Conservation (phyloP, 192 early-diverging fungal species). For the Lobosporangium transversale region DNA sequence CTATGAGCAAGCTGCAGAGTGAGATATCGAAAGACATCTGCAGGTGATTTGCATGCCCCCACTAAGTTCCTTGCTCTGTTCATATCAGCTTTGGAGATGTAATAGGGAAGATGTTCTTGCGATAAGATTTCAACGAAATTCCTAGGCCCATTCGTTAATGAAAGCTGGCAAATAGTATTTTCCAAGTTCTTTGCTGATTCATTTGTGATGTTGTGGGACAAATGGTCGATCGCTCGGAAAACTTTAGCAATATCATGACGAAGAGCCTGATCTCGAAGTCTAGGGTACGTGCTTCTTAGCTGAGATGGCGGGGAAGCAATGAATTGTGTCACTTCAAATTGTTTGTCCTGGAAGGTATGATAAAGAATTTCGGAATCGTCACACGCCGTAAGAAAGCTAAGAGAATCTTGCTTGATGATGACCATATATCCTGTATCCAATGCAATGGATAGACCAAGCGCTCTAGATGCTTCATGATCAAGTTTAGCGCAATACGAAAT, state of each 20-base stretch:
- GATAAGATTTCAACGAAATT: conserved; percentile 31
- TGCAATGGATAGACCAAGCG: conserved; percentile 31
- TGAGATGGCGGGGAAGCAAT: conserved; percentile 40
- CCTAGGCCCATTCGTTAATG: conserved; percentile 23
- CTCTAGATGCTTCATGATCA: conserved; percentile 34
- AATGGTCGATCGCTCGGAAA: conserved; percentile 29
- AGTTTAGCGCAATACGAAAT: conserved; percentile 46
- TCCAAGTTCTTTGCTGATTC: conserved; percentile 30
- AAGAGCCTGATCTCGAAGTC: conserved; percentile 26
- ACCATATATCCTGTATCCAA: conserved; percentile 43
- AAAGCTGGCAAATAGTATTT: conserved; percentile 13
- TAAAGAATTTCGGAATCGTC: conserved; percentile 48
- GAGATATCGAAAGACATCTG: conserved; percentile 22
- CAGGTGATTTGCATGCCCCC: conserved; percentile 15
- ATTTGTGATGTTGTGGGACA: conserved; percentile 14
- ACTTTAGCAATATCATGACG: conserved; percentile 30
- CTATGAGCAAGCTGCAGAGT: conserved; percentile 19
- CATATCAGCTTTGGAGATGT: conserved; percentile 40
- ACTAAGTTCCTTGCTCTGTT: conserved; percentile 38
- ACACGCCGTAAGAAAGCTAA: conserved; percentile 47
- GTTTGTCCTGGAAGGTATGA: conserved; percentile 44
- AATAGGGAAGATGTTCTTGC: conserved; percentile 18
- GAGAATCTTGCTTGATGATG: conserved; percentile 33
- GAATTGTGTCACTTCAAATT: conserved; percentile 40
- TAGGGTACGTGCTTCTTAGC: conserved; percentile 32